Evolutionary conservation across 169 alveolate species (phyloP).

Genomic region (Theileria parva): DNA sequence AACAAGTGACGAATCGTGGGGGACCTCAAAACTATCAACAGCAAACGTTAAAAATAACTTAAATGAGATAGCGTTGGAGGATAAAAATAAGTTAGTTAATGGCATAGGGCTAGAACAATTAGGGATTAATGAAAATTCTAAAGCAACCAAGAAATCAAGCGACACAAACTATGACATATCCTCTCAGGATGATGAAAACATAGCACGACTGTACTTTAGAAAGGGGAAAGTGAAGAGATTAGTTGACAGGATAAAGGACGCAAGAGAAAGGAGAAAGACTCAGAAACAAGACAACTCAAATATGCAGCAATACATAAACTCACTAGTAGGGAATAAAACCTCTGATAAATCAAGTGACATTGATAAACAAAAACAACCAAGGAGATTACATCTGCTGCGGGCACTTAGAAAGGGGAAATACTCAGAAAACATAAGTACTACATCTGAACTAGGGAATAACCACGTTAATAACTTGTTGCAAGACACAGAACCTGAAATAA

Average conservation of each 20-base stretch:
- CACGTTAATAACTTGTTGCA: neutral
- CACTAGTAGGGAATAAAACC: neutral
- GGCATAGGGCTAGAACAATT: neutral
- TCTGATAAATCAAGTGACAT: neutral
- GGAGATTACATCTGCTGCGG: neutral
- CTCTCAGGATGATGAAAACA: neutral
- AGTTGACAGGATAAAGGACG: slow-evolving; percentile 5
- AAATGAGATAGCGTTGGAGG: neutral
- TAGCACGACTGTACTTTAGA: slow-evolving; percentile 15
- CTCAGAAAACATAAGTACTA: neutral
- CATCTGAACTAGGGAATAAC: neutral
- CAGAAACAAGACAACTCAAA: slow-evolving; percentile 17
- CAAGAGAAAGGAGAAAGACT: slow-evolving; percentile 5
- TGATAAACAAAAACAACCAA: neutral
- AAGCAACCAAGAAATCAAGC: neutral
- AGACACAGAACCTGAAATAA: neutral
- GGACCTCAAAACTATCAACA: neutral
- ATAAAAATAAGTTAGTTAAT: slow-evolving; percentile 9
- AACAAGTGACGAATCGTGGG: neutral
- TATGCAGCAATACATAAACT: slow-evolving; percentile 1
- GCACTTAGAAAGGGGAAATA: neutral
- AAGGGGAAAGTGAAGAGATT: slow-evolving; percentile 7
- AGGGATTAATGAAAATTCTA: neutral
- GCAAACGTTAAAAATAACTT: neutral
- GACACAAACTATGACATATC: neutral